These are phyloP conservation scores for Naganishia vishniacii DNA, from an alignment of 768 basidiomycete genomes.

Conservation along the genomic window DNA sequence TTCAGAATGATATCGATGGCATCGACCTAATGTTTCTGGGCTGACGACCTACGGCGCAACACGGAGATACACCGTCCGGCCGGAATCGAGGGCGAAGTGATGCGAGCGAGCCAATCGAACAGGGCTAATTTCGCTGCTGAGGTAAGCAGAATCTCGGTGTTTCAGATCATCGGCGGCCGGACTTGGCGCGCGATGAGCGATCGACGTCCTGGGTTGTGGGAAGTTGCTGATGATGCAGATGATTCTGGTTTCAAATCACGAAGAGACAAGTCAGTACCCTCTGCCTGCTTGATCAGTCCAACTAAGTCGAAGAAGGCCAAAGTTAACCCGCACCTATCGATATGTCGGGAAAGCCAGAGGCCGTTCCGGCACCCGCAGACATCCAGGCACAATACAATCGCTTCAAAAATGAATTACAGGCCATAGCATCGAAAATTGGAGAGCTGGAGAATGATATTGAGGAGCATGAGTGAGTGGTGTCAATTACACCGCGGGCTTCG, in stretches of 20 bases:
- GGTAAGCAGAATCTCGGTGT: neutral
- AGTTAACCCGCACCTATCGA: too few species aligned
- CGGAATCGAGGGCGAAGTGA: neutral
- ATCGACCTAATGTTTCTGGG: conserved; percentile 2
- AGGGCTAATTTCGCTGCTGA: neutral
- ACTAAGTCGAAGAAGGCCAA: too few species aligned
- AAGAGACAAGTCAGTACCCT: too few species aligned
- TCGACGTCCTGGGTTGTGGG: too few species aligned
- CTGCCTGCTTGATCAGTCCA: too few species aligned
- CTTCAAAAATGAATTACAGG: conserved; percentile 80
- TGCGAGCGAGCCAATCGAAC: conserved; percentile 16
- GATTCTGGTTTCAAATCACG: too few species aligned
- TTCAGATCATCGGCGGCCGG: too few species aligned
- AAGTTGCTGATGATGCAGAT: too few species aligned
- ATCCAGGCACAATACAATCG: conserved; percentile 38
- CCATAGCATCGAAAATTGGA: conserved; percentile 87
- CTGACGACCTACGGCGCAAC: conserved; percentile 18
- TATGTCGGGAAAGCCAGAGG: conserved; percentile 6
- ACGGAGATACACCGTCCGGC: conserved; percentile 2
- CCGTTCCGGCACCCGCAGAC: conserved; percentile 27
- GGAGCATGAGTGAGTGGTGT: conserved; percentile 73
- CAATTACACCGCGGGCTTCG: neutral
- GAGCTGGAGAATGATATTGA: conserved; percentile 94
- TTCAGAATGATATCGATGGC: conserved; percentile 11
- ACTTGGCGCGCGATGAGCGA: too few species aligned